phyloP scores from a whole-genome alignment of 192 early-diverging fungal genomes.

The Coemansia sp. region DNA sequence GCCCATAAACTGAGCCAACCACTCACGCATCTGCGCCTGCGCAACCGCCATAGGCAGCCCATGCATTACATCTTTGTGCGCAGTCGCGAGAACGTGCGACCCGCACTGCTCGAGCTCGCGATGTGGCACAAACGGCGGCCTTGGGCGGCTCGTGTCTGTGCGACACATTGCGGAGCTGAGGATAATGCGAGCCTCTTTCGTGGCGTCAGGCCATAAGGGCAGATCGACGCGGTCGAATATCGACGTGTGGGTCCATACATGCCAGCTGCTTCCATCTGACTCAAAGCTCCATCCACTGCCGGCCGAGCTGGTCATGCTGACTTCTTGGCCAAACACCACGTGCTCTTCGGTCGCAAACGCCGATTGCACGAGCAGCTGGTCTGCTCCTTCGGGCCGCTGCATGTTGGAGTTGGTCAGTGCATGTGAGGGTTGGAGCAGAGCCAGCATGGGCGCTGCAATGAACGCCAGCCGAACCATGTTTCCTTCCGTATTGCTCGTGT shows the following conservation, averaged over 20 bases:
- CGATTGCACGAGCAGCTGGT: neutral
- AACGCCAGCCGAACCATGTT: neutral
- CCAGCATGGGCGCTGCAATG: neutral
- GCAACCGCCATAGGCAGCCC: constrained; percentile 7
- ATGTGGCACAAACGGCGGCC: constrained; percentile 42
- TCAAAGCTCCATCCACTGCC: constrained; percentile 28
- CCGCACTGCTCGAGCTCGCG: constrained; percentile 41
- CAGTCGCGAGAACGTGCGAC: constrained; percentile 30
- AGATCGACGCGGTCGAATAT: constrained; percentile 32
- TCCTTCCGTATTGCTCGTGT: neutral
- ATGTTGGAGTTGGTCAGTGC: constrained; percentile 40
- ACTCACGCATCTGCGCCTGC: constrained; percentile 35
- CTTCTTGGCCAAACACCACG: constrained; percentile 36
- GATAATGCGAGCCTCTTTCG: constrained; percentile 33
- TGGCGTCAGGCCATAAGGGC: constrained; percentile 41
- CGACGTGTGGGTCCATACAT: constrained; percentile 36
- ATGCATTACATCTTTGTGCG: neutral
- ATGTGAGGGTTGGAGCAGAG: neutral
- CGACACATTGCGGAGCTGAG: constrained; percentile 44
- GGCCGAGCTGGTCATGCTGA: constrained; percentile 13
- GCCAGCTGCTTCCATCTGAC: constrained; percentile 36
- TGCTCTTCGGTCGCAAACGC: constrained; percentile 28
- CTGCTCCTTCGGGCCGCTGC: constrained; percentile 12
- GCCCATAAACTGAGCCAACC: constrained; percentile 39
- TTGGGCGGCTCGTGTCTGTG: constrained; percentile 12